Base-by-base conservation (phyloP, 1,139 yeast species). In the Yamadazyma mexicana region DNA sequence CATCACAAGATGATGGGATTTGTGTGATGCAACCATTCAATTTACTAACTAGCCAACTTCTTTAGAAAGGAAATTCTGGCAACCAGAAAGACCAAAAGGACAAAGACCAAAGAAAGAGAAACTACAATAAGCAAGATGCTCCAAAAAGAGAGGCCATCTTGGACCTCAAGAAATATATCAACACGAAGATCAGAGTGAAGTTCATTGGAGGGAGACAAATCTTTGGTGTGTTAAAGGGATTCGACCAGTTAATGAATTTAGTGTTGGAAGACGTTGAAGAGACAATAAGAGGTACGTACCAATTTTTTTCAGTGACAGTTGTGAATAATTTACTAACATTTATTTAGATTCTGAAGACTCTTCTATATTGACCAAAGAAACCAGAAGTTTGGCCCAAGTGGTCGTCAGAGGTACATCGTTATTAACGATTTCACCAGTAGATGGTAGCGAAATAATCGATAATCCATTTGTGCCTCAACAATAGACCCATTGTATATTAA, bases 91-190 rank as follows among this genome's bases (percentile, higher is more conserved):
- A 31, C 25, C 24, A 32, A 5, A 31, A 12, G 20, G 34, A 31
- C 29, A 23, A 24, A 24, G 42, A 39, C 17, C 34, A 37, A 38
- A 62, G 62, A 51, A 58, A 60, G 47, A 63, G 61, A 52, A 55
- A 50, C 37, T 57, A 56, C 49, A 56, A 67, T 51, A 75, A 76
- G 54, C 73, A 73, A 46, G 89, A 83, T 54, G 81, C 91, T 10
- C 96, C 96, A 25, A 84, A 83, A 66, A 82, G 87, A 62, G 97
- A 91, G 49, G 95, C 96, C 22, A 88, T 91, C 49, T 69, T 89
- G 47, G 94, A 91, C 59, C 72, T 92, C 47, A 79, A 83, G 48
- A 85, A 82, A 55, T 87, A 87, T 59, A 79, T 81, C 54, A 94
- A 87, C 58, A 74, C 84, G 50, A 65, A 75, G 49, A 79, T 92